Conservation (phyloP, 495 filamentous ascomycete genomes). For the Thermochaetoides thermophila region DNA sequence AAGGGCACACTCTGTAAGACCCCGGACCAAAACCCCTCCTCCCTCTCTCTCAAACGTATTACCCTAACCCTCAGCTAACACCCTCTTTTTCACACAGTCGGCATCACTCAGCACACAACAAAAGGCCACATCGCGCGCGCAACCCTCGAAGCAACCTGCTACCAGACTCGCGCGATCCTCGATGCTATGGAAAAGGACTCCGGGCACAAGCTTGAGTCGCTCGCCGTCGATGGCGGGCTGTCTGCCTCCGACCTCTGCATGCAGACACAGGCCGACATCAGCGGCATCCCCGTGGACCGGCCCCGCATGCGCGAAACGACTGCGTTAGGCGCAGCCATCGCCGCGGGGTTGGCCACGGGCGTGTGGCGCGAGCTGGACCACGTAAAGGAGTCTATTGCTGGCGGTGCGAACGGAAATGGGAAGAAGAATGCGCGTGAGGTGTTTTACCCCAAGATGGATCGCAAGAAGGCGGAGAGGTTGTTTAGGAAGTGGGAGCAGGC, state of each 20-base stretch:
- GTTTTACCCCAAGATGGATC: slow-evolving; percentile 53
- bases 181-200: slow-evolving; percentile 92
- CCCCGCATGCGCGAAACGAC: slow-evolving; percentile 91
- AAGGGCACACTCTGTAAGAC: slow-evolving; percentile 79
- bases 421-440: slow-evolving; percentile 56
- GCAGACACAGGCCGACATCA: slow-evolving; percentile 91
- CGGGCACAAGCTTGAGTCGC: slow-evolving; percentile 53
- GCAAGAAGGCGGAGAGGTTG: slow-evolving; percentile 47
- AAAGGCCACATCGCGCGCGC: slow-evolving; percentile 86
- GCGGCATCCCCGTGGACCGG: slow-evolving; percentile 73
- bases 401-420: slow-evolving; percentile 65
- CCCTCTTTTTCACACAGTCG: slow-evolving; percentile 32
- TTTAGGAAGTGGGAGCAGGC: slow-evolving; percentile 74
- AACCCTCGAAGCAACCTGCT: slow-evolving; percentile 89
- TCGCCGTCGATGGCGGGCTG: slow-evolving; percentile 91
- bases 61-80: slow-evolving; percentile 9
- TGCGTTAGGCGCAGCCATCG: slow-evolving; percentile 84
- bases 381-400: slow-evolving; percentile 53
- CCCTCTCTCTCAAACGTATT: too few relatives aligned
- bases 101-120: slow-evolving; percentile 82
- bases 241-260: slow-evolving; percentile 88
- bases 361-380: slow-evolving; percentile 73
- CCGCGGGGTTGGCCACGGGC: slow-evolving; percentile 72
- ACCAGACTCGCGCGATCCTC: slow-evolving; percentile 87
- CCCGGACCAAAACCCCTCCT: too few relatives aligned